Conservation (phyloP, 257 asterid genomes). For the Solanum pennellii region DNA sequence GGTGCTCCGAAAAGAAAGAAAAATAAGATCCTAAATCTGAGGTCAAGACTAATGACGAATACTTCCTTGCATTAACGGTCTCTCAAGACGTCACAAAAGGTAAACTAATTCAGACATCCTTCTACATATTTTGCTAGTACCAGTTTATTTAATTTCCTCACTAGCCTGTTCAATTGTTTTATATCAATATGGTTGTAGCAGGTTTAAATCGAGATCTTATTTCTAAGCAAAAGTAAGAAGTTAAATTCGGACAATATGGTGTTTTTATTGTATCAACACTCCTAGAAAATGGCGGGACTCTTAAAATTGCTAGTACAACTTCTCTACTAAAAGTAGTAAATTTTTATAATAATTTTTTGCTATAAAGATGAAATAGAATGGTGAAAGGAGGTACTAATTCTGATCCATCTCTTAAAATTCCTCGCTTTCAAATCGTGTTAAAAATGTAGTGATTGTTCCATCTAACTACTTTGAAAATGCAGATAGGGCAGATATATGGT, state of each 20-base stretch:
- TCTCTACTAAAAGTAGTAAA: conserved; percentile 20
- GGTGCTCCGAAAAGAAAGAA: conserved; percentile 1
- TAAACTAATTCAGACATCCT: no score
- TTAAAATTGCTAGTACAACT: conserved; percentile 5
- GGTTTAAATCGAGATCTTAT: no score
- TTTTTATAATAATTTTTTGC: conserved; percentile 19
- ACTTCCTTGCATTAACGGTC: not conserved
- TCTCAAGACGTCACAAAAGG: no score
- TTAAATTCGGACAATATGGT: conserved; percentile 18
- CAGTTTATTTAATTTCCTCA: no score
- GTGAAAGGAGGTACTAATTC: conserved; percentile 14
- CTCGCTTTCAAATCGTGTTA: not conserved
- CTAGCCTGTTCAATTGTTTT: no score
- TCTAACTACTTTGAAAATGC: not conserved
- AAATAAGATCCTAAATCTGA: not conserved
- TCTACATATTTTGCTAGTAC: no score
- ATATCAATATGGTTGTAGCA: no score
- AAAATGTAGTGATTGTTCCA: not conserved
- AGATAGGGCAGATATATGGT: conserved; percentile 30
- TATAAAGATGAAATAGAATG: conserved; percentile 31
- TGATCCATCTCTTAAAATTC: not conserved
- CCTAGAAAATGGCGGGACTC: conserved; percentile 12
- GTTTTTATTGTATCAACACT: conserved; percentile 13
- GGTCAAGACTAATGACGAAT: not conserved
- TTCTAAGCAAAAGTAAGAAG: conserved; percentile 9